Base-by-base conservation (phyloP, 352 stramenopile species). In the Globisporangium radiosum region DNA sequence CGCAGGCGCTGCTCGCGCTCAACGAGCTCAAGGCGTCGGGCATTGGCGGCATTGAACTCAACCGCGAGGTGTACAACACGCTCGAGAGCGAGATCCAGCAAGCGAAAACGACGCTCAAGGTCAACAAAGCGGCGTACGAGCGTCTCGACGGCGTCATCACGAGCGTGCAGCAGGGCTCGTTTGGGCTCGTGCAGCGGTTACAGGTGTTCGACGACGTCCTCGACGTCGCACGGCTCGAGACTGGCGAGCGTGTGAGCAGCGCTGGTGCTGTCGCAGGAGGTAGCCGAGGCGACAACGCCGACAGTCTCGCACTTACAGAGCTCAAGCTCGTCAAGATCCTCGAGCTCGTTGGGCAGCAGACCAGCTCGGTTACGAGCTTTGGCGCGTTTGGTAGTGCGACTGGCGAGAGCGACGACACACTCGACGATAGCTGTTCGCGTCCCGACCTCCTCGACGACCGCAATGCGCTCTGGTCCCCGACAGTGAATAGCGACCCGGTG, bases 11-110 rank as follows among this genome's bases (percentile, higher is more conserved):
- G 7, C 71, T 78, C 47, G 62, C 69, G 13, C 72, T 92, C 7
- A 90, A 91, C 36, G 83, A 92, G 44, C 76, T 94, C 55, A 94
- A 94, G 57, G 81, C 81, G 0, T 91, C 81, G 1, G 81, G 81
- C 10, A 87, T 87, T 42, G 81, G 81, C 52, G 78, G 74, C 38
- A 88, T 88, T 15, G 80, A 90, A 53, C 73, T 92, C 54, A 90
- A 88, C 11, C 79, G 82, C 9, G 82, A 92, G 63, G 79, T 91
- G 40, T 91, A 89, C 68, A 91, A 88, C 55, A 82, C 78, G 11
- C 66, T 91, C 9, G 81, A 91, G 51, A 81, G 64, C 52, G 81
- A 91, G 55, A 90, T 93, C 60, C 76, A 85, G 58, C 76, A 89
- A 42, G 76, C 78, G 7, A 87, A 90, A 55, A 74, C 72, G 17